Conservation (phyloP, 1,139 yeast genomes). For the Lodderomyces parapsilosis region DNA sequence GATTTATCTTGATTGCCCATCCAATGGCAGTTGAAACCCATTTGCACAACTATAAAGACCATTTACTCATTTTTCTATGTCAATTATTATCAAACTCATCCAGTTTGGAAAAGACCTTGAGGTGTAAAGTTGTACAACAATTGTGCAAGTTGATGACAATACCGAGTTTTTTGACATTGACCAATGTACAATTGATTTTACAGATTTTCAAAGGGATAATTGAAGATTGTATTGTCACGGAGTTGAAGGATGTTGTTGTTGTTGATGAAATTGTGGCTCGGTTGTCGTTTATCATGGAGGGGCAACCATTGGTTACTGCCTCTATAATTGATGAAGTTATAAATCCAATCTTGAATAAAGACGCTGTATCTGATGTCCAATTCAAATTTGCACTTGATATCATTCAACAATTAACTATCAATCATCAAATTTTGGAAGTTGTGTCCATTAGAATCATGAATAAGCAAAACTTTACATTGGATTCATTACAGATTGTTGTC, state of each 20-base stretch:
- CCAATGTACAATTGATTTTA: constrained; percentile 62
- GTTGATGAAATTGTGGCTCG: constrained; percentile 46
- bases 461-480: constrained; percentile 14
- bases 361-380: background rate
- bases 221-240: constrained; percentile 31
- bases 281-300: constrained; percentile 45
- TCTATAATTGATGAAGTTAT: constrained; percentile 38
- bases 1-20: constrained; percentile 45
- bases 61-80: constrained; percentile 61
- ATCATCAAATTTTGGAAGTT: constrained; percentile 48
- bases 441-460: constrained; percentile 50
- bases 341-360: constrained; percentile 55
- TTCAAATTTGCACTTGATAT: constrained; percentile 39
- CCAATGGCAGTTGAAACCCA: constrained; percentile 17
- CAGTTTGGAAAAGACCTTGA: constrained; percentile 62
- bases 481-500: constrained; percentile 20
- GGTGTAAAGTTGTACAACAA: constrained; percentile 65
- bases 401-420: constrained; percentile 44
- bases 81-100: constrained; percentile 69
- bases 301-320: constrained; percentile 12
- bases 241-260: constrained; percentile 34
- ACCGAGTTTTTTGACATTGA: constrained; percentile 42
- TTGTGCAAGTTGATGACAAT: constrained; percentile 54
- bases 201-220: constrained; percentile 68
- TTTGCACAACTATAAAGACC: constrained; percentile 51